phyloP scores from a whole-genome alignment of 2,329 filamentous ascomycete species.

The Fusarium anguioides region DNA sequence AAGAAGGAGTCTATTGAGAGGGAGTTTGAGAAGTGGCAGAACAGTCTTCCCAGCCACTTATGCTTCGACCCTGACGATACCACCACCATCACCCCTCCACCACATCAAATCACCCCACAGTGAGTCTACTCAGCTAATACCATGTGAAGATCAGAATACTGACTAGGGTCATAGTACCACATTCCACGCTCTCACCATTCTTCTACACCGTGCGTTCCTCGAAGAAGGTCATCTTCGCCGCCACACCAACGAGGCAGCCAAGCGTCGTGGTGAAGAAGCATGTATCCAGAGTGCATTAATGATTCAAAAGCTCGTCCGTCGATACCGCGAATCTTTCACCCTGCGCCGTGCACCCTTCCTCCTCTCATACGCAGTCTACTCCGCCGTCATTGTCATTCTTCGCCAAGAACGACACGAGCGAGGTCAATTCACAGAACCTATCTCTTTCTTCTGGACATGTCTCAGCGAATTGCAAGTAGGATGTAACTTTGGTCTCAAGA shows the following conservation, averaged over 20 bases:
- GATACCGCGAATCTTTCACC: conserved; percentile 54
- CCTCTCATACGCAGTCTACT: conserved; percentile 56
- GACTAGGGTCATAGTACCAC: conserved; percentile 41
- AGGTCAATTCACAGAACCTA: conserved; percentile 48
- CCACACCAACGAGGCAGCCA: conserved; percentile 44
- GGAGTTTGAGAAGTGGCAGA: conserved; percentile 45
- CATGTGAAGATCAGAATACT: conserved; percentile 3
- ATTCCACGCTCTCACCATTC: conserved; percentile 57
- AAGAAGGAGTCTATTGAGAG: conserved; percentile 45
- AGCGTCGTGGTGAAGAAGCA: conserved; percentile 44
- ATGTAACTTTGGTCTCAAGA: conserved; percentile 52
- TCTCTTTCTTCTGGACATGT: conserved; percentile 53
- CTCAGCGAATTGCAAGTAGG: conserved; percentile 51
- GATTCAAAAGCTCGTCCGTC: conserved; percentile 52
- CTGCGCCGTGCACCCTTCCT: conserved; percentile 55
- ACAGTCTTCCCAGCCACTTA: conserved; percentile 40
- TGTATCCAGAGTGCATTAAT: conserved; percentile 49
- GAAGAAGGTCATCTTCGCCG: conserved; percentile 48
- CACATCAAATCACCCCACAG: conserved; percentile 48
- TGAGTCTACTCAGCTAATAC: conserved; percentile 21
- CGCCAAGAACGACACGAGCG: conserved; percentile 47
- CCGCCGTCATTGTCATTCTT: conserved; percentile 48
- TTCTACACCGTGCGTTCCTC: conserved; percentile 59
- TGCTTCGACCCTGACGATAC: conserved; percentile 45
- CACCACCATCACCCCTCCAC: conserved; percentile 42